These are phyloP conservation scores for Amanita exitialis DNA, from an alignment of 768 basidiomycete genomes.

Conservation along the genomic window DNA sequence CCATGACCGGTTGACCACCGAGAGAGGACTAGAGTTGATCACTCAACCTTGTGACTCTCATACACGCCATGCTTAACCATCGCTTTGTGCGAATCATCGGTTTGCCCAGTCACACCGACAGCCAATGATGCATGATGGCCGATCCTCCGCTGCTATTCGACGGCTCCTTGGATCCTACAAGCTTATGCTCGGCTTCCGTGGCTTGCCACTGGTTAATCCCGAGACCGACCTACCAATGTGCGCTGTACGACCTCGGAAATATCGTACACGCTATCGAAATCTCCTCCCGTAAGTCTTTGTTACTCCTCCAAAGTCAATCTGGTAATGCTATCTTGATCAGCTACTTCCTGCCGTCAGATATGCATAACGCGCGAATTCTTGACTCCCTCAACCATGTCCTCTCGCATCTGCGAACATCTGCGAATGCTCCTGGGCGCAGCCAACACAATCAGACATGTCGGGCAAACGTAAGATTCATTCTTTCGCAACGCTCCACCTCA, in stretches of 20 bases:
- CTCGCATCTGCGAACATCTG: no score
- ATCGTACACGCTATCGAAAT: constrained; percentile 47
- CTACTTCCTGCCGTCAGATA: constrained; percentile 1
- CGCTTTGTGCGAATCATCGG: no score
- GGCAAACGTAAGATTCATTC: no score
- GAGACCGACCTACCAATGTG: constrained; percentile 55
- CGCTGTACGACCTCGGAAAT: constrained; percentile 36
- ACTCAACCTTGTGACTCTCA: no score
- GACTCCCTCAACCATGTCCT: no score
- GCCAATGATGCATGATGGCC: constrained; percentile 49
- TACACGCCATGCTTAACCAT: no score
- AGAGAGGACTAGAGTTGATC: no score
- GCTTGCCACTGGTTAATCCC: constrained; percentile 51
- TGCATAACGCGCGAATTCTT: no score
- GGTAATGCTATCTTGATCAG: constrained; percentile 17
- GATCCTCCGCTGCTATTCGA: constrained; percentile 31
- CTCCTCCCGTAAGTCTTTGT: constrained; percentile 9
- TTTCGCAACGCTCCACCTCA: neutral
- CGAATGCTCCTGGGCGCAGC: no score
- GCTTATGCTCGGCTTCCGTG: constrained; percentile 77
- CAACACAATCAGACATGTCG: no score
- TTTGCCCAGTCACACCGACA: neutral
- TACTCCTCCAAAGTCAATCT: constrained; percentile 34
- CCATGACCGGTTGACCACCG: no score
- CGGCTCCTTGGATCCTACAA: constrained; percentile 52